phyloP scores from a whole-genome alignment of 805 yeast genomes.

The Wickerhamomyces rabaulensis region DNA sequence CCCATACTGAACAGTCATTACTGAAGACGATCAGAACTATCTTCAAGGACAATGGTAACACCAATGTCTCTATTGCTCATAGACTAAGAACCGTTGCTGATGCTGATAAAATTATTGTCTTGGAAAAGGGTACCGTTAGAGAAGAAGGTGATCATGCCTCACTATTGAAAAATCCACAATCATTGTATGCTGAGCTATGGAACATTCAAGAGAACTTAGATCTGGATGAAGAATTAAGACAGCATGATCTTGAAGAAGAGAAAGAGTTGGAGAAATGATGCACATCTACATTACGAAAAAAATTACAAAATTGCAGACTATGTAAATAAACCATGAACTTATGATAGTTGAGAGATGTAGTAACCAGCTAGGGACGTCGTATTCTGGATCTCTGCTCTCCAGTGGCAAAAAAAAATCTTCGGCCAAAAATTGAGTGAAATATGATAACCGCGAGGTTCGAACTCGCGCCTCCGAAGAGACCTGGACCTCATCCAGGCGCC shows the following conservation, averaged over 20 bases:
- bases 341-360: background rate
- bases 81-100: conserved; percentile 91
- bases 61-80: conserved; percentile 92
- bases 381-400: no score
- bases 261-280: background rate
- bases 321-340: background rate
- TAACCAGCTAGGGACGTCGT: no score
- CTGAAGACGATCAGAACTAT: conserved; percentile 67
- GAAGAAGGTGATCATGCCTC: conserved; percentile 84
- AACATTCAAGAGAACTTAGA: conserved; percentile 81
- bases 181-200: conserved; percentile 83
- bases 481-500: conserved; percentile 76
- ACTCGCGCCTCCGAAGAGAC: conserved; percentile 86
- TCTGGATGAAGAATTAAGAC: conserved; percentile 28
- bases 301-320: background rate
- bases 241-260: background rate
- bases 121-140: conserved; percentile 69
- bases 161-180: conserved; percentile 45
- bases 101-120: conserved; percentile 86
- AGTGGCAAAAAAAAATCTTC: background rate
- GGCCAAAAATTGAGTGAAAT: conserved; percentile 25
- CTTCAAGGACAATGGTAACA: conserved; percentile 52
- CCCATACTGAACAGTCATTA: conserved; percentile 88
- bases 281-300: background rate
- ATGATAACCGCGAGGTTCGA: conserved; percentile 81